Conservation (phyloP, 2,329 filamentous ascomycete genomes). For the Diaporthe vexans region DNA sequence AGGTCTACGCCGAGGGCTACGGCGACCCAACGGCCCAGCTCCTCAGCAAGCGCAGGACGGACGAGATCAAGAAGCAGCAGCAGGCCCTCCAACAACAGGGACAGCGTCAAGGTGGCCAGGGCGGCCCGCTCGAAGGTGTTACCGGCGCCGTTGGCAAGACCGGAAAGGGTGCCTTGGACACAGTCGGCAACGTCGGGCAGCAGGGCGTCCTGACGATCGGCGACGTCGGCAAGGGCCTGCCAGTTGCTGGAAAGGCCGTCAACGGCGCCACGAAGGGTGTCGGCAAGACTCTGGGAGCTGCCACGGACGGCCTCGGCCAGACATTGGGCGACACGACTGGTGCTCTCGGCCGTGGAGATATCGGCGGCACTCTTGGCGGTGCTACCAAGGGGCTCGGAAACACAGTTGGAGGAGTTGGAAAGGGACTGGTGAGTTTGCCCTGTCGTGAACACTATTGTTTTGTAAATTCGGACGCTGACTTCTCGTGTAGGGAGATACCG, state of each 20-base stretch:
- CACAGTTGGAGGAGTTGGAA: conserved; percentile 40
- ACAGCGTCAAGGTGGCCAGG: conserved; percentile 9
- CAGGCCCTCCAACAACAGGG: conserved; percentile 25
- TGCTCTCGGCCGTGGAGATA: conserved; percentile 38
- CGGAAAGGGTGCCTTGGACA: conserved; percentile 30
- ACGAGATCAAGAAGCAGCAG: conserved; percentile 30
- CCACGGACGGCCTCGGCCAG: conserved; percentile 36
- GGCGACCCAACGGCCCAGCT: conserved; percentile 37
- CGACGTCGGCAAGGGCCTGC: conserved; percentile 35
- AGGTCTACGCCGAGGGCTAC: conserved; percentile 38
- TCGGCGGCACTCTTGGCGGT: conserved; percentile 34
- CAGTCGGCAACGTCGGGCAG: conserved; percentile 34
- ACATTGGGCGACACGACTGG: conserved; percentile 39
- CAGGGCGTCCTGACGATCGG: conserved; percentile 37
- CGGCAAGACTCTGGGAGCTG: conserved; percentile 37
- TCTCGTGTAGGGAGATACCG: conserved; percentile 36
- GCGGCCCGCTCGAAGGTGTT: conserved; percentile 6
- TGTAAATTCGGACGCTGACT: not conserved
- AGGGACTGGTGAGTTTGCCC: conserved; percentile 35
- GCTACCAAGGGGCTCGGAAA: conserved; percentile 36
- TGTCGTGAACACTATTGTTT: accelerated
- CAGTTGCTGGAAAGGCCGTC: conserved; percentile 38
- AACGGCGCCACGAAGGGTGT: conserved; percentile 36
- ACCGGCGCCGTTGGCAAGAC: conserved; percentile 9
- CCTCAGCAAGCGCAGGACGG: conserved; percentile 35